A percentile compares a stretch with the other conserved stretches of the same genome.
phyloP scores from a whole-genome alignment of 768 basidiomycete species.

The Lactarius akahatsu region DNA sequence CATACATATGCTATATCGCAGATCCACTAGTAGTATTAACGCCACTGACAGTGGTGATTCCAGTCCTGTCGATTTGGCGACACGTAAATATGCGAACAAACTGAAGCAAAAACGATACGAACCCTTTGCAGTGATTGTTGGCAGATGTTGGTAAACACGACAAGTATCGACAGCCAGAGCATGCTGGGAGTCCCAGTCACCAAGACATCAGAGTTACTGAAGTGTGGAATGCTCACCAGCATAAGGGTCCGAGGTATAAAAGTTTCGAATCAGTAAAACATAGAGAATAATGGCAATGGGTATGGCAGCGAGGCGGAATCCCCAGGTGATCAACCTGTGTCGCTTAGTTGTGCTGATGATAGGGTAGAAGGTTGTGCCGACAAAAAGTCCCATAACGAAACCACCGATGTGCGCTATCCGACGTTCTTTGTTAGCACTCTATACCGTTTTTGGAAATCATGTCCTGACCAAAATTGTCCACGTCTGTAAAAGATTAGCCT shows the following conservation, averaged over 20 bases:
- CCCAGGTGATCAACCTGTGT: slow-evolving; percentile 72
- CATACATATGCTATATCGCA: background rate
- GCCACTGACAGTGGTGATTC: slow-evolving; percentile 12
- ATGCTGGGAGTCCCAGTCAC: slow-evolving; percentile 50
- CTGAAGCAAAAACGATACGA: slow-evolving; percentile 28
- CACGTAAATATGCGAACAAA: background rate
- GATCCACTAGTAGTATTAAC: slow-evolving; percentile 10
- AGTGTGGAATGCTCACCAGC: slow-evolving; percentile 52
- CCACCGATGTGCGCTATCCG: slow-evolving; percentile 79
- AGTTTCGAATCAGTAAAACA: slow-evolving; percentile 81
- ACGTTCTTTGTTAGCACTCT: slow-evolving; percentile 20
- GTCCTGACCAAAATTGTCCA: slow-evolving; percentile 83
- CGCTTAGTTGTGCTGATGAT: slow-evolving; percentile 78
- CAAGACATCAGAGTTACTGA: background rate
- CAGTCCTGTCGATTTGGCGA: slow-evolving; percentile 11
- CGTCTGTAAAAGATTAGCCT: slow-evolving; percentile 45
- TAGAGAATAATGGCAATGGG: slow-evolving; percentile 78
- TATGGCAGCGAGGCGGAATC: slow-evolving; percentile 67
- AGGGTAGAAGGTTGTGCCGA: slow-evolving; percentile 84
- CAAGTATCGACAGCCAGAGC: slow-evolving; percentile 84
- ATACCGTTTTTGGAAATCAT: background rate
- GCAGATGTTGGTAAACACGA: slow-evolving; percentile 81
- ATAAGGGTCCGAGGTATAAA: slow-evolving; percentile 85
- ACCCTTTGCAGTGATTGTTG: slow-evolving; percentile 66
- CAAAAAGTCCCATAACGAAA: slow-evolving; percentile 78